Conservation (phyloP, 1,284 basidiomycete genomes). For the Tylopilus sp. region DNA sequence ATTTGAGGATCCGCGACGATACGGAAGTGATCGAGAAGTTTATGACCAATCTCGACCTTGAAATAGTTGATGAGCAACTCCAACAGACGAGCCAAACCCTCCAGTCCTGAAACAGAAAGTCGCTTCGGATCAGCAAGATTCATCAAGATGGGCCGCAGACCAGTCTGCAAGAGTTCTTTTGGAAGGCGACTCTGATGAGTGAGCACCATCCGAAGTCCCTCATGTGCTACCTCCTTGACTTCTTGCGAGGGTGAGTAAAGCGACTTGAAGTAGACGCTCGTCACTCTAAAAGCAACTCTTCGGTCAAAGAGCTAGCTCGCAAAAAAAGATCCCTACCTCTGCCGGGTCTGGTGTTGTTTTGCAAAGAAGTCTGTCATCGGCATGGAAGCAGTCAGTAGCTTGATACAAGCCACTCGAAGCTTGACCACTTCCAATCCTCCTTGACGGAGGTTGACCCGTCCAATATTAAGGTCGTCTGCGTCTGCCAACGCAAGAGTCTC, state of each 20-base stretch:
- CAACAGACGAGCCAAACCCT: constrained; percentile 92
- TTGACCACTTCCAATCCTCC: constrained; percentile 82
- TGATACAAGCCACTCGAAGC: constrained; percentile 94
- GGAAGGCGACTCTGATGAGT: constrained; percentile 90
- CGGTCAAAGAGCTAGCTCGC: constrained; percentile 8
- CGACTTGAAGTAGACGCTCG: constrained; percentile 97
- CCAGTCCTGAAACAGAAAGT: constrained; percentile 90
- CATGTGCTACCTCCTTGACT: constrained; percentile 95
- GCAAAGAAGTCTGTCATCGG: constrained; percentile 90
- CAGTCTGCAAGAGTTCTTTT: constrained; percentile 93
- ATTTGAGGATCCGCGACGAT: constrained; percentile 84
- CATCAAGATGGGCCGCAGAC: constrained; percentile 94
- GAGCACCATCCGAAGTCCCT: constrained; percentile 87
- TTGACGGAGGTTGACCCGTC: constrained; percentile 74
- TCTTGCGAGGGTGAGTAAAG: constrained; percentile 92
- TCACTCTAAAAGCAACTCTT: constrained; percentile 57
- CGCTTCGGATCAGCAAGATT: constrained; percentile 96
- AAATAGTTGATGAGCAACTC: constrained; percentile 98
- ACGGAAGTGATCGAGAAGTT: constrained; percentile 94
- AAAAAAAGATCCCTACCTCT: constrained; percentile 53
- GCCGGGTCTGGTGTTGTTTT: constrained; percentile 77
- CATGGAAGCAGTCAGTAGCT: constrained; percentile 92
- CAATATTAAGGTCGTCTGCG: constrained; percentile 86
- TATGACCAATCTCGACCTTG: constrained; percentile 99
- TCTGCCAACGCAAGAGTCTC: constrained; percentile 96